These are phyloP conservation scores for Ophiostoma quercus DNA, from an alignment of 2,329 filamentous ascomycete genomes.

Conservation along the genomic window DNA sequence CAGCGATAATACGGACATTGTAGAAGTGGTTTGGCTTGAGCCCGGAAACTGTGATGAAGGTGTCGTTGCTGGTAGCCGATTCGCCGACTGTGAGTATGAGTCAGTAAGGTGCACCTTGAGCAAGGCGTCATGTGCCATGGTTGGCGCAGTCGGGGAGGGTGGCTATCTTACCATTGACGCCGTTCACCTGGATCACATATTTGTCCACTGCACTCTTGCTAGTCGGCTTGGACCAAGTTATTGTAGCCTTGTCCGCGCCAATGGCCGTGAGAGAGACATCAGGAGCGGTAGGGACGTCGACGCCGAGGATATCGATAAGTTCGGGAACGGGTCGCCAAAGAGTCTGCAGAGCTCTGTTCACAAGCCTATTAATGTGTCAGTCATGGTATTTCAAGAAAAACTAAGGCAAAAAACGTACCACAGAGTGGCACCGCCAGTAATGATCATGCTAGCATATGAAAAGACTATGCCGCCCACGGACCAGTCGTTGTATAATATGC, in stretches of 20 bases:
- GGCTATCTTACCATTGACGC: conserved; percentile 67
- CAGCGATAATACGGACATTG: conserved; percentile 85
- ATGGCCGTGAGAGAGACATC: conserved; percentile 88
- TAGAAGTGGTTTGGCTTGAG: conserved; percentile 84
- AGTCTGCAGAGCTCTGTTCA: conserved; percentile 81
- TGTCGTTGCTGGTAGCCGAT: conserved; percentile 68
- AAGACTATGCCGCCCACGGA: conserved; percentile 45
- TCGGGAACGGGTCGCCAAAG: conserved; percentile 86
- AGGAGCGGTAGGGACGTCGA: conserved; percentile 87
- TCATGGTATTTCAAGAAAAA: neutral
- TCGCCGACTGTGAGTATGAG: conserved; percentile 64
- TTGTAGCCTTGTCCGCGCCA: conserved; percentile 75
- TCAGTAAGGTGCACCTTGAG: neutral
- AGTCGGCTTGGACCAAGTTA: conserved; percentile 81
- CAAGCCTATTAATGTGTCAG: conserved; percentile 54
- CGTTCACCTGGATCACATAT: conserved; percentile 90
- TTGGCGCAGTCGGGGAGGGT: neutral
- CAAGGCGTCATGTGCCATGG: neutral
- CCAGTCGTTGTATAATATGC: conserved; percentile 38
- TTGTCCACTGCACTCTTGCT: conserved; percentile 66
- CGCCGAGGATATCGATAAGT: conserved; percentile 81
- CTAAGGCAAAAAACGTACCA: conserved; percentile 39
- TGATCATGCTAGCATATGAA: conserved; percentile 50
- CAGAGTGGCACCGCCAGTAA: conserved; percentile 48
- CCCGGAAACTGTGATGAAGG: conserved; percentile 84